Conservation (phyloP, 129 eudicot genomes). For the Logfia minima region DNA sequence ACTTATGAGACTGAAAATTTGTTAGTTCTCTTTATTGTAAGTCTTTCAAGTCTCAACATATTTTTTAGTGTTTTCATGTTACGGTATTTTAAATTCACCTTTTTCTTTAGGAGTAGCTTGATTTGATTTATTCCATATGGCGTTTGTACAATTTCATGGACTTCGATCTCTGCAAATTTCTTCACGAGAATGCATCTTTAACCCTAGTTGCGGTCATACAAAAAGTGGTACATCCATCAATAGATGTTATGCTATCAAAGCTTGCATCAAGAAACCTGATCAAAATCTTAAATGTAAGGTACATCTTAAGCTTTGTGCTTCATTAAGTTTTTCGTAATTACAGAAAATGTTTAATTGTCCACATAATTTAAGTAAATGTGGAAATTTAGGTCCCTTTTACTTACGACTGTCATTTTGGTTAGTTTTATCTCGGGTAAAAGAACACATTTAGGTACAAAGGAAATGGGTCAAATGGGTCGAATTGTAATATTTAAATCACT, state of each 20-base stretch:
- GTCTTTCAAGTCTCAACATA: no score
- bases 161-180: constrained; percentile 34
- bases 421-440: neutral
- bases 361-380: neutral
- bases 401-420: neutral
- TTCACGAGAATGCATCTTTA: constrained; percentile 33
- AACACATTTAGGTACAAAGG: neutral
- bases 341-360: neutral
- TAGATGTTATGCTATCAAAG: constrained; percentile 24
- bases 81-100: neutral
- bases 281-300: constrained; percentile 36
- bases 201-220: neutral
- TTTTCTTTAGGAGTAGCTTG: constrained; percentile 1
- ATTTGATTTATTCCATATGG: constrained; percentile 28
- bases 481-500: neutral
- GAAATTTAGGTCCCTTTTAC: neutral
- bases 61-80: neutral
- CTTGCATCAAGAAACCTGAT: neutral
- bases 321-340: neutral
- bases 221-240: neutral
- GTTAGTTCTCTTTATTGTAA: no score
- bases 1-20: no score
- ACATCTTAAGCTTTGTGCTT: neutral
- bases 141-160: constrained; percentile 25
- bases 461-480: neutral